A percentile compares a stretch with the other conserved stretches of the same genome.
phyloP scores from a whole-genome alignment of 2,329 filamentous ascomycete species.

The Colletotrichum navitas region DNA sequence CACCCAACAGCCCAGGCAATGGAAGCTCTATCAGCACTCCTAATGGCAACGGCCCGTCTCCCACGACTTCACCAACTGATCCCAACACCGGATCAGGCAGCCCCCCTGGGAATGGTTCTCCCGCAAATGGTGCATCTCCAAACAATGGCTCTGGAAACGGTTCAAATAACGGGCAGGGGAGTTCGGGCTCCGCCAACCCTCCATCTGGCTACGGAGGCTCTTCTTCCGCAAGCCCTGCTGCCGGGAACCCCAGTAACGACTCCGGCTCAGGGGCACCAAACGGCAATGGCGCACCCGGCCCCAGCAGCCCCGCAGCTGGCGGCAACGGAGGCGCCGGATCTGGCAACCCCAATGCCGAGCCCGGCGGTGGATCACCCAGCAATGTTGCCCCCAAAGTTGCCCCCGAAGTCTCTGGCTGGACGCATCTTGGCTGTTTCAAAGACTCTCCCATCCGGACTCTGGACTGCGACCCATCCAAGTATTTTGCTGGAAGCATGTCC shows the following conservation, averaged over 20 bases:
- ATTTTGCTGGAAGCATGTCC: conserved; percentile 57
- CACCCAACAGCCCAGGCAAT: background rate
- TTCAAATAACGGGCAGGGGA: background rate
- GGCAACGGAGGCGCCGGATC: conserved; percentile 9
- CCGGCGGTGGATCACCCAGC: conserved; percentile 15
- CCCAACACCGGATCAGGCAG: background rate
- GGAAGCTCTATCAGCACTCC: background rate
- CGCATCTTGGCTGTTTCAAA: conserved; percentile 50
- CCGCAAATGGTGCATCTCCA: background rate
- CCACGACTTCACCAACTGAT: background rate
- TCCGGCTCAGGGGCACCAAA: background rate
- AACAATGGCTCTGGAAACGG: background rate
- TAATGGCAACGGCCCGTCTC: background rate
- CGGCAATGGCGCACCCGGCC: conserved; percentile 1
- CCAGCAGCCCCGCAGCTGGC: background rate
- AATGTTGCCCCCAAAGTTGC: conserved; percentile 7
- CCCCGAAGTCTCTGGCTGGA: conserved; percentile 44
- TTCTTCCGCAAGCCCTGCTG: background rate
- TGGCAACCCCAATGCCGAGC: background rate
- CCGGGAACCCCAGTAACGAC: conserved; percentile 5
- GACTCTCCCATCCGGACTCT: conserved; percentile 44
- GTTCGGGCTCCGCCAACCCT: background rate
- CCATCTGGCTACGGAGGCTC: background rate
- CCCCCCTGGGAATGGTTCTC: background rate
- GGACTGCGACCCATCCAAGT: conserved; percentile 45